Evolutionary conservation across 1,139 yeast species (phyloP).

Genomic region (Lodderomyces theae): DNA sequence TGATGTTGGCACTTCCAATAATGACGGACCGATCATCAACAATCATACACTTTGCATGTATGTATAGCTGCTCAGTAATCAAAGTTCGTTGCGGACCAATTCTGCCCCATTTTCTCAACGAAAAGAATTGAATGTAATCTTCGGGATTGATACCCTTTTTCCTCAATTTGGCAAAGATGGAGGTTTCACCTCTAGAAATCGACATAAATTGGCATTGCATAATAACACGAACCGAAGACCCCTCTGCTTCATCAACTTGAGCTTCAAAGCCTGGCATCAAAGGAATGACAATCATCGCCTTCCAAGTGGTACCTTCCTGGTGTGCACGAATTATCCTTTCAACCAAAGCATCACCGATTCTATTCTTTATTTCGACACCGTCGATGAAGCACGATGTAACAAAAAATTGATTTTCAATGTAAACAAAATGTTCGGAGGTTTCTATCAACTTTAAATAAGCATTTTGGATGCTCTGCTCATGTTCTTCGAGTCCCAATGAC

Average conservation of each 20-base stretch:
- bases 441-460: slow-evolving; percentile 91
- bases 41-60: slow-evolving; percentile 88
- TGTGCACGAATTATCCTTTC: slow-evolving; percentile 91
- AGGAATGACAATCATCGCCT: slow-evolving; percentile 87
- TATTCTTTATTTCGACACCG: slow-evolving; percentile 79
- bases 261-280: slow-evolving; percentile 98
- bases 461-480: slow-evolving; percentile 87
- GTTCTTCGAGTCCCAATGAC: slow-evolving; percentile 85
- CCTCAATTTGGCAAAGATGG: slow-evolving; percentile 79
- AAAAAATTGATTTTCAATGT: slow-evolving; percentile 93
- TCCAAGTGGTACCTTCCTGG: slow-evolving; percentile 76
- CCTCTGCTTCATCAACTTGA: slow-evolving; percentile 90
- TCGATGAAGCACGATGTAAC: slow-evolving; percentile 85
- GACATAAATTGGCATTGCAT: slow-evolving; percentile 97
- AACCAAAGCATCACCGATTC: slow-evolving; percentile 94
- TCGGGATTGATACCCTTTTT: slow-evolving; percentile 83
- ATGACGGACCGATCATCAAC: slow-evolving; percentile 94
- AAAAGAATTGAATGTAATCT: slow-evolving; percentile 87
- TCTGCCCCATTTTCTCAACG: slow-evolving; percentile 93
- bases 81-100: slow-evolving; percentile 73
- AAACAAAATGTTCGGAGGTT: slow-evolving; percentile 87
- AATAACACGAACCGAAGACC: slow-evolving; percentile 88
- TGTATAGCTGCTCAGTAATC: slow-evolving; percentile 87
- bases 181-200: slow-evolving; percentile 86
- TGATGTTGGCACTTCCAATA: slow-evolving; percentile 94